Evolutionary conservation across 495 filamentous ascomycete genomes (phyloP).

Genomic region (Aspergillus ostianus): DNA sequence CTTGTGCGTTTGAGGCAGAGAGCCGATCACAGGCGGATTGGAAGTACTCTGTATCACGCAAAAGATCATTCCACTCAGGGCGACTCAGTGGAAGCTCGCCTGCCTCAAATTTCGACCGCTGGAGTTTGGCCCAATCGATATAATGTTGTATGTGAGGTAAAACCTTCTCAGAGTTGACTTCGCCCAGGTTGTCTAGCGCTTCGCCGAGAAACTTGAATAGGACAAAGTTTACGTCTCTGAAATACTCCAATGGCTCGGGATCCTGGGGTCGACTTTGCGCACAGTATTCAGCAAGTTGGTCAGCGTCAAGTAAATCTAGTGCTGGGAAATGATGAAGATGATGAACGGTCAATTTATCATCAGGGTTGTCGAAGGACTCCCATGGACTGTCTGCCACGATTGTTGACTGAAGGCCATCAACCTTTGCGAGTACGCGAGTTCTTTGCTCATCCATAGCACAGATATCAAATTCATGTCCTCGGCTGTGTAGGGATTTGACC

Average conservation of each 20-base stretch:
- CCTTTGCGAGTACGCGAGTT: conserved; percentile 3
- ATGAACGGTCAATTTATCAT: conserved; percentile 1
- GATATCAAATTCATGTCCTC: conserved; percentile 13
- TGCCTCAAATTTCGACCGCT: conserved; percentile 2
- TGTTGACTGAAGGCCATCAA: conserved; percentile 10
- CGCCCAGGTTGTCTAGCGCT: background rate
- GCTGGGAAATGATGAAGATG: conserved; percentile 5
- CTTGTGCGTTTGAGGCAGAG: background rate
- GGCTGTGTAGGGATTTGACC: background rate
- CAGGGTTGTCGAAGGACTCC: background rate
- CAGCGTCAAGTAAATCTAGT: conserved; percentile 1
- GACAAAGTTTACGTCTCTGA: conserved; percentile 7
- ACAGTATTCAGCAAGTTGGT: conserved; percentile 5
- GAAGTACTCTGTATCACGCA: no score
- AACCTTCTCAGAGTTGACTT: background rate
- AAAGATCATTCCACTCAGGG: conserved; percentile 5
- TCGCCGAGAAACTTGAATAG: conserved; percentile 7
- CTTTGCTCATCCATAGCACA: background rate
- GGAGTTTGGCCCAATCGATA: conserved; percentile 10
- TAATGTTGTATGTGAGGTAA: conserved; percentile 11
- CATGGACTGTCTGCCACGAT: conserved; percentile 6
- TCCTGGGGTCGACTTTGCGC: background rate
- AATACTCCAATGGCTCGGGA: conserved; percentile 1
- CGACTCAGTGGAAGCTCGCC: conserved; percentile 9
- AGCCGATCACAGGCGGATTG: background rate